Percentiles rank a stretch among this genome's conserved stretches.
Conservation (phyloP, 805 yeast genomes). For the Danielia oregonensis region DNA sequence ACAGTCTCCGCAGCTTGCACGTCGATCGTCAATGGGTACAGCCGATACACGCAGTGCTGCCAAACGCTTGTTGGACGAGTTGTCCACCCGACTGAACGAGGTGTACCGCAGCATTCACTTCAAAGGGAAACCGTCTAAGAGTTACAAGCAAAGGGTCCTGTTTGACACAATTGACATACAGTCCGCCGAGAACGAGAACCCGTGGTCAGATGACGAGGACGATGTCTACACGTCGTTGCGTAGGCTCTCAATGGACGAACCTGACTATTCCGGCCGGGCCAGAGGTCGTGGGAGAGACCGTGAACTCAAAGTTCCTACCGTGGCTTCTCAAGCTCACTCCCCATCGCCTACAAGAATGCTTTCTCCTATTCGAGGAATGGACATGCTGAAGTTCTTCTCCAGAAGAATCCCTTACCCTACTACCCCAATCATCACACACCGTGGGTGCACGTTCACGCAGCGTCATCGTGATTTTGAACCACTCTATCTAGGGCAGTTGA, state of each 20-base stretch:
- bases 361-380: slow-evolving; percentile 16
- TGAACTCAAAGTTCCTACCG: slow-evolving; percentile 6
- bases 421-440: slow-evolving; percentile 36
- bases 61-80: slow-evolving; percentile 8
- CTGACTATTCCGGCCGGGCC: neutral
- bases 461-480: slow-evolving; percentile 46
- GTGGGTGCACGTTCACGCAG: slow-evolving; percentile 43
- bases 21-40: too few species aligned
- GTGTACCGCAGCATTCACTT: slow-evolving; percentile 10
- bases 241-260: slow-evolving; percentile 11
- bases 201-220: slow-evolving; percentile 20
- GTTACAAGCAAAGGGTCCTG: slow-evolving; percentile 39
- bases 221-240: slow-evolving; percentile 7
- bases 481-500: slow-evolving; percentile 38
- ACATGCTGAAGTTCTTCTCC: slow-evolving; percentile 10
- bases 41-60: slow-evolving; percentile 2
- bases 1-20: too few species aligned
- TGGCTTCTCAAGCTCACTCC: slow-evolving; percentile 11
- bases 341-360: slow-evolving; percentile 19
- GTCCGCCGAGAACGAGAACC: too few species aligned
- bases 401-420: slow-evolving; percentile 32
- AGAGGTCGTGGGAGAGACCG: slow-evolving; percentile 16
- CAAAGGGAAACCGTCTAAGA: neutral
- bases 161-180: slow-evolving; percentile 50
- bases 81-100: slow-evolving; percentile 11